Evolutionary conservation across 148 eudicot species (phyloP), one percentile per base, ranked within the genome.

Genomic region (Selenicereus undatus): DNA sequence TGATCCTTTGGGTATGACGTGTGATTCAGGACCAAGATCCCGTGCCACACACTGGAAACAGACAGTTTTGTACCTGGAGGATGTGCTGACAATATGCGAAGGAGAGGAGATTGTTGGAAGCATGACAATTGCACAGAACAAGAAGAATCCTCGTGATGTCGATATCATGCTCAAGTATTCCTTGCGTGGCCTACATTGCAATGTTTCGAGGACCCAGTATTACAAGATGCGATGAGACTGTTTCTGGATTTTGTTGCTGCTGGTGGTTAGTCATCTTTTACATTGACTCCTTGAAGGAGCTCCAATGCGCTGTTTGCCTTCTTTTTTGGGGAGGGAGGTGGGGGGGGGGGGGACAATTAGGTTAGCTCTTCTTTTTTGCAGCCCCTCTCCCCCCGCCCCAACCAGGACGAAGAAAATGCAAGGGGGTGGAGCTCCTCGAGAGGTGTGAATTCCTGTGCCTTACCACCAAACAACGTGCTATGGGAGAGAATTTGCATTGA

Each of bases 31-130:
- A 20, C 99, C 99, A 64, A 94, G 86, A 80, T 97, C 99, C 22
- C 85, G 95, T 51, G 85, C 80, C 22, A 97, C 99, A 12, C 99
- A 97, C 74, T 97, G 98, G 99, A 97, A 94, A 86, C 99, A 97
- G 80, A 97, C 99, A 3, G 98, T 97, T 5, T 82, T 97, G 69
- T 97, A 97, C 88, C 88, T 97, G 24, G 99, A 97, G 84, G 99
- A 97, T 68, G 92, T 90, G 77, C 86, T 97, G 43, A 88, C 94
- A 0, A 84, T 97, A 78, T 94, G 98, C 79, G 86, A 92, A 90
- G 99, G 98, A 29, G 99, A 97, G 85, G 75, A 89, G 35, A 62
- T 97, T 48, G 73, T 65, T 0, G 99, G 99, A 77, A 90, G 78
- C 82, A 88, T 97, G 96, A 90, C 91, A 4, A 93, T 97, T 45